Base-by-base conservation (phyloP, 2,329 filamentous ascomycete species). In the Orbilia blumenaviensis region DNA sequence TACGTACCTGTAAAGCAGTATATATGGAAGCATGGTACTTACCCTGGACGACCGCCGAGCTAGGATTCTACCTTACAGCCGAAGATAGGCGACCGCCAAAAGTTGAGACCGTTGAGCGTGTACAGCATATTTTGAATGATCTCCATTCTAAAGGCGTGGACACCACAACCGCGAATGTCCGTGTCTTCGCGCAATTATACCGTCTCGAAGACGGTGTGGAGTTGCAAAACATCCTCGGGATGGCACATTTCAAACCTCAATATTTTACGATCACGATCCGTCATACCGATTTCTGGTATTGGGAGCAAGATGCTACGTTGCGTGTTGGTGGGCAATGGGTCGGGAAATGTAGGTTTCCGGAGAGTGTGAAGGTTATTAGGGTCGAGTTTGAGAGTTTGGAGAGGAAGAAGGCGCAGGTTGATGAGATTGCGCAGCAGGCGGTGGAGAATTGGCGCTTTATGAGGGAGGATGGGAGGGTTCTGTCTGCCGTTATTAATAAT, bases 281-380 rank as follows among this genome's bases (percentile, higher is more conserved):
- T 0, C 86, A 87, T 69, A 82, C 85, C 1, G 86, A 87, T 74
- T 86, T 85, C 82, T 86, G 84, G 84, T 80, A 58, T 16, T 85
- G 84, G 85, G 84, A 86, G 77, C 0, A 56, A 0, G 82, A 85
- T 60, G 44, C 78, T 2, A 81, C 80, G 1, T 79, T 86, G 4
- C 71, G 78, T 3, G 82, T 86, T 27, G 78, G 81, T 0, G 81
- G 80, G 0, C 8, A 36, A 0, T 86, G 85, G 84, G 81, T 85
- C 0, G 56, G 81, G 0, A 67, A 77, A 21, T 4, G 27, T 0
- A 50, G 1, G 0, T 73, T 86, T 27, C 81, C 83, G 0, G 2
- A 73, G 0, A 83, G 81, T 2, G 81, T 86, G 14, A 78, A 80
- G 0, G 82, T 84, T 50, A 78, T 88, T 1, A 79, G 80, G 25